Evolutionary conservation across 176 grass and related monocot genomes (phyloP), one percentile per base, ranked within the genome.

Genomic region (Triticum turgidum): DNA sequence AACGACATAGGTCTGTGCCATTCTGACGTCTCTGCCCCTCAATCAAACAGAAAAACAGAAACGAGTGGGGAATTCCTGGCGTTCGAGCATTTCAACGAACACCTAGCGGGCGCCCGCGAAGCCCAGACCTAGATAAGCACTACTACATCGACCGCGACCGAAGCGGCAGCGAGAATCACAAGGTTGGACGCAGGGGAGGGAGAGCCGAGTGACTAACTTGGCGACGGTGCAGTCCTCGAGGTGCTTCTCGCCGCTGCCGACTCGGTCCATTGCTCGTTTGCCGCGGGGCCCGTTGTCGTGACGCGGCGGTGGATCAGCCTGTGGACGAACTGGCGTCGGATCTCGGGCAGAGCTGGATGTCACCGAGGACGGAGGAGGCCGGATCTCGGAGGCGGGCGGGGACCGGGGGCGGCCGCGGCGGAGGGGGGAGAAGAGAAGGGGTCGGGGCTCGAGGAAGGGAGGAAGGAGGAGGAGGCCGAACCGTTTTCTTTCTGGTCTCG

Each of bases 221-320:
- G 97, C 41, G 52, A 98, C 94, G 11, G 94, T 82, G 88, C 97
- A 98, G 59, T 98, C 97, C 85, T 94, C 97, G n/a, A 98, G 91
- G 5, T 98, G 92, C 97, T 98, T 98, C 82, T 91, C 91, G 42
- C 88, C 86, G 52, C 90, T 68, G 39, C 90, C 92, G 66, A 89
- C 76, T 35, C 88, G 76, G 11, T 91, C 89, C 89, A 91, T 91
- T 8, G 73, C 73, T n/a, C 1, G 17, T 3, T 27, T 54, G 32
- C 41, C 49, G 21, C n/a, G 14, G 14, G 29, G 17, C 10, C 72
- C 6, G 51, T 14, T 25, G 22, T 1, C 25, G 72, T 9, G 0
- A 3, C 6, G 30, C 42, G 30, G 29, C 21, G 54, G 18, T 2
- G 54, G 54, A 8, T 58, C 18, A 0, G 18, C 15, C 18, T 58